phyloP scores from a whole-genome alignment of 805 yeast genomes.

The Metschnikowia picachoensis region DNA sequence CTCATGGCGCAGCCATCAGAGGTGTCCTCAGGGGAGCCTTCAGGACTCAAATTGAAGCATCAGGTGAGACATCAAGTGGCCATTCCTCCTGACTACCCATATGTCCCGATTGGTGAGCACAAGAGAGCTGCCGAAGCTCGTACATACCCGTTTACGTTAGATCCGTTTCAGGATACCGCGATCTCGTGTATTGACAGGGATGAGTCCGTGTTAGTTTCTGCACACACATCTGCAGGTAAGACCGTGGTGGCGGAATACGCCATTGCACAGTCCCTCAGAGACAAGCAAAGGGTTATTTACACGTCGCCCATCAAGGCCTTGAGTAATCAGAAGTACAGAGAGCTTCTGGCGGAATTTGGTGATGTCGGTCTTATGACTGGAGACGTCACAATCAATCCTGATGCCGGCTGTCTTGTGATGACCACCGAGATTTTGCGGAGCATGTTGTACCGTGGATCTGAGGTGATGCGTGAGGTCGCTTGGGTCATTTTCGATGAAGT shows the following conservation, averaged over 20 bases:
- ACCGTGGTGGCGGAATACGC: conserved; percentile 97
- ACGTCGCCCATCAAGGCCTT: conserved; percentile 95
- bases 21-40: conserved; percentile 24
- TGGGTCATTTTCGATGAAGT: conserved; percentile 99
- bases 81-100: conserved; percentile 86
- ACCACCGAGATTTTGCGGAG: conserved; percentile 96
- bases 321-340: conserved; percentile 92
- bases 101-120: conserved; percentile 85
- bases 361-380: conserved; percentile 99
- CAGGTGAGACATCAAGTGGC: conserved; percentile 98
- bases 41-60: conserved; percentile 66
- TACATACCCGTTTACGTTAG: conserved; percentile 86
- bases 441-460: conserved; percentile 96
- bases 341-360: conserved; percentile 85
- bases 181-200: conserved; percentile 92
- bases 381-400: conserved; percentile 97
- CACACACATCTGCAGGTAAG: conserved; percentile 97
- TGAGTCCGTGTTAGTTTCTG: conserved; percentile 94
- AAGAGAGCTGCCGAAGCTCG: conserved; percentile 76
- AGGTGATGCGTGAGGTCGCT: conserved; percentile 96
- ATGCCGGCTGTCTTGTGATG: conserved; percentile 97
- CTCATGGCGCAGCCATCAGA: conserved; percentile 36
- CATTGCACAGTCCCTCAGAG: conserved; percentile 88
- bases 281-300: conserved; percentile 89
- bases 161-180: conserved; percentile 97